Percentiles rank a stretch among this genome's conserved stretches.
phyloP scores from a whole-genome alignment of 805 yeast species.

The Brettanomyces naardenensis region DNA sequence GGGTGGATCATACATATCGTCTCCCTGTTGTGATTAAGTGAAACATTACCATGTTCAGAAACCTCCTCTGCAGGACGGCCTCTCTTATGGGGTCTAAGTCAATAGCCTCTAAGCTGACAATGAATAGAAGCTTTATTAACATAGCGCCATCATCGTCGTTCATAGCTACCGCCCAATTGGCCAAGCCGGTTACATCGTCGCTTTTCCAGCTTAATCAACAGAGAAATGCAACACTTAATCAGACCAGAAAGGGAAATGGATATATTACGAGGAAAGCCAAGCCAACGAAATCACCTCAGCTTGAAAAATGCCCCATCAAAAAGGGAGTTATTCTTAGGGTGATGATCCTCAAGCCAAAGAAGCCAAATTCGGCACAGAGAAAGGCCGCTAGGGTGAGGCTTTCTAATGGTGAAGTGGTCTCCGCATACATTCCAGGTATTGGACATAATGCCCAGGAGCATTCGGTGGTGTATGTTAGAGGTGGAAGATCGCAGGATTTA shows the following conservation, averaged over 20 bases:
- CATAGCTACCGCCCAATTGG: neutral
- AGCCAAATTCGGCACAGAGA: slow-evolving; percentile 97
- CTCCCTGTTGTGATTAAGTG: too few relatives aligned
- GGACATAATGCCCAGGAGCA: slow-evolving; percentile 99
- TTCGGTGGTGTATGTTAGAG: slow-evolving; percentile 90
- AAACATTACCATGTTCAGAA: too few relatives aligned
- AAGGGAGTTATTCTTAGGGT: slow-evolving; percentile 93
- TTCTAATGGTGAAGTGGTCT: slow-evolving; percentile 79
- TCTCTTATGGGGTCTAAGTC: slow-evolving; percentile 2
- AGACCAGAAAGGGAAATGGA: slow-evolving; percentile 60
- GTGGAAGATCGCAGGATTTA: slow-evolving; percentile 97
- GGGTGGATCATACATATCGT: too few relatives aligned
- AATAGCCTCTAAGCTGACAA: slow-evolving; percentile 8
- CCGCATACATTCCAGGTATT: slow-evolving; percentile 96
- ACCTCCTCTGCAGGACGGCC: slow-evolving; percentile 3
- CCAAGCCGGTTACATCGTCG: slow-evolving; percentile 5
- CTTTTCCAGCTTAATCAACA: slow-evolving; percentile 26
- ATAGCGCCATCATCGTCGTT: slow-evolving; percentile 1
- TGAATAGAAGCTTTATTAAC: slow-evolving; percentile 10
- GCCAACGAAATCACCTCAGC: slow-evolving; percentile 67
- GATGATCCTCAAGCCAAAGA: slow-evolving; percentile 93
- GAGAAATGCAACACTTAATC: slow-evolving; percentile 68
- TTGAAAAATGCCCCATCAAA: slow-evolving; percentile 73
- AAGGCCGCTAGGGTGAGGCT: slow-evolving; percentile 93
- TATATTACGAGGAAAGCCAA: slow-evolving; percentile 29